Base-by-base conservation (phyloP, 192 early-diverging fungal genomes). In the Backusella macrospora region DNA sequence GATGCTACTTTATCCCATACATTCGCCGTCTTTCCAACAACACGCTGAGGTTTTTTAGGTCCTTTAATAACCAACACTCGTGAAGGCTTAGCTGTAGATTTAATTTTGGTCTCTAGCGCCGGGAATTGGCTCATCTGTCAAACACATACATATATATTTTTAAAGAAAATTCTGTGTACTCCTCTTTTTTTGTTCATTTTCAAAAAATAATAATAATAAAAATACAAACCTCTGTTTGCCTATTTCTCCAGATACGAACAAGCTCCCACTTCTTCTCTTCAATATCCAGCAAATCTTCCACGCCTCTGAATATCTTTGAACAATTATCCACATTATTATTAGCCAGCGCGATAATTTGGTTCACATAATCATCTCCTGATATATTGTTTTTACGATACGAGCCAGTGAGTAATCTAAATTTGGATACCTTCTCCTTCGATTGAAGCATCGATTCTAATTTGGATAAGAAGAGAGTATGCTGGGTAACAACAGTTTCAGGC, bases 61-160 rank as follows among this genome's bases (percentile, higher is more conserved):
- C 79, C 79, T 74, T 94, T 93, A 74, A 93, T 94, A 1, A 92
- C 92, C 6, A 93, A 78, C 9, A 94, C 89, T 7, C 90, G 84
- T 6, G 86, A 80, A 15, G 83, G 75, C 15, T 87, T 70, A 16
- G 47, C 10, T 14, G 15, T 73, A 65, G 7, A 72, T 74, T 14
- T 43, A 6, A 8, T 45, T 16, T 29, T 45, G 14, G 69, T 8
- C 14, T 70, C n/a, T 12, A 76, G 38, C 18, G 64, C 64, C 5
- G 75, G 75, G 47, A 77, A 77, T 23, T 71, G 62, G 37, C 16
- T 45, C 23, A 73, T 66, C 81, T 73, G 68, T 59, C 13, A 59
- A 23, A 59, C 12, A 59, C 12, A 59, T 13, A 9, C 26, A 12
- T 59, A 23, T 12, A 47, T 45, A 37, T 26, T 40, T 3, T 65